Evolutionary conservation across 2,329 filamentous ascomycete genomes (phyloP).

Genomic region (Pseudopyricularia cyperi): DNA sequence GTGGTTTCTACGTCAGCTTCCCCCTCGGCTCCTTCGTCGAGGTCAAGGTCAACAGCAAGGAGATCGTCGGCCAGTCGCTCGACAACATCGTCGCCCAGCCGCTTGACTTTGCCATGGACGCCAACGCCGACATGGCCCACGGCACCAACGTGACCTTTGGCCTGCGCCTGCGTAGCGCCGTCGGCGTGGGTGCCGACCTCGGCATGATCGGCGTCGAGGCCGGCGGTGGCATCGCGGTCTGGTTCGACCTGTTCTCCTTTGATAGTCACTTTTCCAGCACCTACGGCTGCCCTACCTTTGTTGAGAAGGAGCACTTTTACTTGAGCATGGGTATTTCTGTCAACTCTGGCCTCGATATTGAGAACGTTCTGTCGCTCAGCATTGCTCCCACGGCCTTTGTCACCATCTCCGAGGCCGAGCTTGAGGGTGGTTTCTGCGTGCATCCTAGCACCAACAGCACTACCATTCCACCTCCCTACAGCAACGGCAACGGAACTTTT

Average conservation of each 20-base stretch:
- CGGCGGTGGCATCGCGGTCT: conserved; percentile 14
- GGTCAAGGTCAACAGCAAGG: conserved; percentile 12
- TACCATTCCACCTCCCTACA: not conserved
- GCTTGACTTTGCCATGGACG: conserved; percentile 4
- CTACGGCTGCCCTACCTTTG: conserved; percentile 6
- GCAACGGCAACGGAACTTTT: conserved; percentile 1
- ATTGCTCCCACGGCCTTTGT: conserved; percentile 14
- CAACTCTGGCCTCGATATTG: conserved; percentile 11
- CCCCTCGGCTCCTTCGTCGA: conserved; percentile 13
- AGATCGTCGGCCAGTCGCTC: conserved; percentile 11
- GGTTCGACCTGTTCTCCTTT: conserved; percentile 18
- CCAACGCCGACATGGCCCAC: conserved; percentile 11
- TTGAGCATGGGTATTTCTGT: conserved; percentile 13
- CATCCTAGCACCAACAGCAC: conserved; percentile 2
- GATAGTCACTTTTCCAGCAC: conserved; percentile 11
- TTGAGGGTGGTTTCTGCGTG: conserved; percentile 9
- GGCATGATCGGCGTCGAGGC: conserved; percentile 11
- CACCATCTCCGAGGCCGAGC: conserved; percentile 11
- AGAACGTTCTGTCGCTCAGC: conserved; percentile 9
- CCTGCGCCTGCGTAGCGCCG: conserved; percentile 15
- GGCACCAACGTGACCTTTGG: conserved; percentile 12
- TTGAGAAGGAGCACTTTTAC: conserved; percentile 12
- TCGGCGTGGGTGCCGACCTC: conserved; percentile 12
- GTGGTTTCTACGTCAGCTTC: conserved; percentile 14
- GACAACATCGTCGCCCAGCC: conserved; percentile 12